Evolutionary conservation across 768 basidiomycete species (phyloP), one percentile per base, ranked within the genome.

Genomic region (Flagelloscypha sp.): DNA sequence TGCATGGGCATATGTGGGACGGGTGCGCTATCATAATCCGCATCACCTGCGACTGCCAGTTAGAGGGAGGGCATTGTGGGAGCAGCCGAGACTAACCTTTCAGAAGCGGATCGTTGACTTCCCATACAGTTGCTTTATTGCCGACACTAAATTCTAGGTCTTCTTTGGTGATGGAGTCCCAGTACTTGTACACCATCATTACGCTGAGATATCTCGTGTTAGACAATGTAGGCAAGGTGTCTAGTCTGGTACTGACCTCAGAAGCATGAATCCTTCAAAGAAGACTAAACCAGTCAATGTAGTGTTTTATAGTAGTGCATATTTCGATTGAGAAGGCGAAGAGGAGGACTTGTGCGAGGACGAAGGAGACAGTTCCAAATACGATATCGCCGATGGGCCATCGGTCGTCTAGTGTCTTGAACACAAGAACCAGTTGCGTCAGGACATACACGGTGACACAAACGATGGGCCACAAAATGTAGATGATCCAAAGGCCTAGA

Each of bases 141-240:
- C 77, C 77, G 35, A 80, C 77, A 6, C 71, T 72, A 63, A 80
- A 80, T 54, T 80, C 77, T 35, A 80, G 67, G 48, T 80, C 77
- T 54, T 80, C 77, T 37, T 56, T 75, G 40, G 77, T 80, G 55
- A 80, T 77, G 37, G 68, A 64, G 52, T 74, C 72, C 70, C 72
- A 74, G 56, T 73, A 73, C 49, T 77, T 78, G 69, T 76, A 77
- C 16, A 77, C 69, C 76, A 80, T 79, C 77, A 80, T 80, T 30
- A 79, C 76, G 45, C 67, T 31, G n/a, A n/a, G n/a, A n/a, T n/a
- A n/a, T n/a, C n/a, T n/a, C n/a, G n/a, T n/a, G n/a, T n/a, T n/a
- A n/a, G n/a, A n/a, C n/a, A n/a, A n/a, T n/a, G n/a, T n/a, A n/a
- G n/a, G n/a, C n/a, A n/a, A n/a, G n/a, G n/a, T n/a, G n/a, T n/a